Evolutionary conservation across 495 filamentous ascomycete genomes (phyloP).

Genomic region (Hypoxylon fuscum): DNA sequence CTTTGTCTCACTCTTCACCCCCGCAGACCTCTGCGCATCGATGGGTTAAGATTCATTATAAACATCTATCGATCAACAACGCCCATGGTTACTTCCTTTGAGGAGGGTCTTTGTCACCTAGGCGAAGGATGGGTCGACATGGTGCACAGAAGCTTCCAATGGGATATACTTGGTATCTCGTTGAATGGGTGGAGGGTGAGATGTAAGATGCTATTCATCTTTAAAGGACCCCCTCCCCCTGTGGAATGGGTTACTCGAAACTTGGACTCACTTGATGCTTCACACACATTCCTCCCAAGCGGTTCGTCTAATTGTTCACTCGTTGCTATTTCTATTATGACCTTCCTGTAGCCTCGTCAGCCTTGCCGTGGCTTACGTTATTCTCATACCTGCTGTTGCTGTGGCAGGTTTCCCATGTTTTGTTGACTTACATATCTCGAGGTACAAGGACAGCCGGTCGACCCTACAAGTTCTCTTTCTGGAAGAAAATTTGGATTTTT

Average conservation of each 20-base stretch:
- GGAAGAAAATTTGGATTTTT: conserved; percentile 15
- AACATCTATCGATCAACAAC: conserved; percentile 41
- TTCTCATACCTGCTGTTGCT: conserved; percentile 45
- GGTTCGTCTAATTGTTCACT: conserved; percentile 32
- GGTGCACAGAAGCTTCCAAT: conserved; percentile 15
- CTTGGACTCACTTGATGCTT: conserved; percentile 39
- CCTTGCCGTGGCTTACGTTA: conserved; percentile 41
- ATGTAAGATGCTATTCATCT: conserved; percentile 27
- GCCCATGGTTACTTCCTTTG: conserved; percentile 43
- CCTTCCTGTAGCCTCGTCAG: conserved; percentile 34
- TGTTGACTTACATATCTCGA: conserved; percentile 46
- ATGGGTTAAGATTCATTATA: conserved; percentile 37
- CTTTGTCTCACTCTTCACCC: conserved; percentile 39
- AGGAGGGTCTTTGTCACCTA: conserved; percentile 35
- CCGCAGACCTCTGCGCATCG: conserved; percentile 13
- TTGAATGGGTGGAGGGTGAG: conserved; percentile 14
- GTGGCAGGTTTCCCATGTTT: conserved; percentile 45
- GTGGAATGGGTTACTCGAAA: conserved; percentile 34
- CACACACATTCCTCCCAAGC: conserved; percentile 42
- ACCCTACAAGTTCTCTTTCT: conserved; percentile 29
- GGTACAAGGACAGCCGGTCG: conserved; percentile 36
- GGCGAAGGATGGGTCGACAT: conserved; percentile 21
- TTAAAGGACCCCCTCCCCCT: conserved; percentile 43
- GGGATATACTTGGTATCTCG: conserved; percentile 18
- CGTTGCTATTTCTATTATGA: conserved; percentile 43